Evolutionary conservation across 2,329 filamentous ascomycete species (phyloP).

Genomic region (Nothopassalora personata): DNA sequence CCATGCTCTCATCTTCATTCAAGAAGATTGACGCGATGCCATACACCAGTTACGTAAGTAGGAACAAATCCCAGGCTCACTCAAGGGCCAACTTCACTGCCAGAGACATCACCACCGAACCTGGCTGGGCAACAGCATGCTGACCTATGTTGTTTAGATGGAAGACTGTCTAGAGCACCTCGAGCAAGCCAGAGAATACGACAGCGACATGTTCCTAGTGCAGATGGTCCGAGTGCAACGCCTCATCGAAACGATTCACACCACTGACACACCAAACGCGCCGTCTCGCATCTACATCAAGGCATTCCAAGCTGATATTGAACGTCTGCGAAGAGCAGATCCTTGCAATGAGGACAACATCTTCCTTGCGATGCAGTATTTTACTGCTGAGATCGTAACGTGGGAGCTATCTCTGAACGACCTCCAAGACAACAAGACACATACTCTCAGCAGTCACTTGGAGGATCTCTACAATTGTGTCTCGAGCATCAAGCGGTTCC

Average conservation of each 20-base stretch:
- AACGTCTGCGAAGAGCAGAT: conserved; percentile 14
- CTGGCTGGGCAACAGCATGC: neutral
- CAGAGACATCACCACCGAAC: too few relatives aligned
- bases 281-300: conserved; percentile 26
- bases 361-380: conserved; percentile 24
- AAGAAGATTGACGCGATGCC: conserved; percentile 27
- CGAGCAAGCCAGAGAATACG: conserved; percentile 21
- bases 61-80: neutral
- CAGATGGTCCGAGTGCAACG: conserved; percentile 28
- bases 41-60: conserved; percentile 19
- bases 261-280: conserved; percentile 20
- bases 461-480: conserved; percentile 25
- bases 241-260: conserved; percentile 24
- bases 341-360: conserved; percentile 19
- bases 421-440: conserved; percentile 21
- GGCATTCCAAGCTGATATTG: conserved; percentile 26
- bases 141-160: conserved; percentile 5
- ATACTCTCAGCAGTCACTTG: conserved; percentile 20
- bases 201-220: conserved; percentile 28
- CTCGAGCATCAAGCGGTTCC: conserved; percentile 22
- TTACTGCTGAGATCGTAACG: conserved; percentile 25
- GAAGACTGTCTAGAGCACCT: conserved; percentile 20
- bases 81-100: too few relatives aligned
- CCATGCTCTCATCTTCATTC: conserved; percentile 28
- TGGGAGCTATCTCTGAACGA: conserved; percentile 26